Evolutionary conservation across 805 yeast species (phyloP).

Genomic region (Nakazawaea siamensis): DNA sequence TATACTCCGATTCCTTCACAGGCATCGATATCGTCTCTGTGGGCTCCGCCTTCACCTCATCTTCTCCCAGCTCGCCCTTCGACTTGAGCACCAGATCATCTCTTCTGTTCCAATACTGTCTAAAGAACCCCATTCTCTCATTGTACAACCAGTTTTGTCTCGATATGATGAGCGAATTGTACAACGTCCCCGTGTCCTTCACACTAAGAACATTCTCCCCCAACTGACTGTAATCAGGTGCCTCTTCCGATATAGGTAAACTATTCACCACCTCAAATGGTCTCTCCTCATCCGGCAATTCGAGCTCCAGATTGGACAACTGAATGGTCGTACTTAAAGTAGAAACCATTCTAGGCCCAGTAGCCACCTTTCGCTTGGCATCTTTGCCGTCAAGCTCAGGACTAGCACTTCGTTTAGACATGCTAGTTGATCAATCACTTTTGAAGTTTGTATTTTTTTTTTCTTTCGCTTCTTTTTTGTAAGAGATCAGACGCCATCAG

Average conservation of each 20-base stretch:
- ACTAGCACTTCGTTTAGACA: constrained; percentile 5
- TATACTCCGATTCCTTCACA: no score
- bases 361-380: constrained; percentile 2
- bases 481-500: no score
- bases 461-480: background rate
- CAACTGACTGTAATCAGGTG: constrained; percentile 47
- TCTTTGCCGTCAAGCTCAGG: constrained; percentile 3
- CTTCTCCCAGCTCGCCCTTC: background rate
- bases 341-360: background rate
- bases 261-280: constrained; percentile 63
- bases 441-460: constrained; percentile 12
- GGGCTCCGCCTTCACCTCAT: background rate
- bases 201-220: constrained; percentile 60
- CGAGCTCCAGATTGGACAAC: constrained; percentile 3
- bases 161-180: constrained; percentile 65
- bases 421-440: constrained; percentile 6
- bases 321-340: constrained; percentile 6
- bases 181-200: constrained; percentile 65
- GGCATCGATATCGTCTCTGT: no score
- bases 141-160: constrained; percentile 58
- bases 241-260: constrained; percentile 56
- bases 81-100: constrained; percentile 30
- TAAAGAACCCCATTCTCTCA: constrained; percentile 39
- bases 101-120: constrained; percentile 58
- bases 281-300: constrained; percentile 23